These are phyloP conservation scores for Colletotrichum chlorophyti DNA, from an alignment of 2,329 filamentous ascomycete genomes.

Conservation along the genomic window DNA sequence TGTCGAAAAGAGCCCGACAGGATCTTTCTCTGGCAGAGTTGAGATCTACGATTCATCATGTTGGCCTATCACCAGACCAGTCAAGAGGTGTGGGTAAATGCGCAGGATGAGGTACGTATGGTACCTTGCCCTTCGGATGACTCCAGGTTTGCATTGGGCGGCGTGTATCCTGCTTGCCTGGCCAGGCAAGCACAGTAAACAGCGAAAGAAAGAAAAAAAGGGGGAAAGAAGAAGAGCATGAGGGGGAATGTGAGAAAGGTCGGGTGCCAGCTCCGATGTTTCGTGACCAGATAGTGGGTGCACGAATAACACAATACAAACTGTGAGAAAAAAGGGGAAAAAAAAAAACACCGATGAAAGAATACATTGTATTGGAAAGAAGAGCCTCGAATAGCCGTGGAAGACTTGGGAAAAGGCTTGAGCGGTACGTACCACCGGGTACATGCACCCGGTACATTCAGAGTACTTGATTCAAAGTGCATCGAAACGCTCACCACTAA, in stretches of 20 bases:
- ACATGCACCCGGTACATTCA: neutral
- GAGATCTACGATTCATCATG: too few relatives aligned
- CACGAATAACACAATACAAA: slow-evolving; percentile 4
- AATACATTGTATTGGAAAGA: slow-evolving; percentile 13
- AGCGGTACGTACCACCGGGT: neutral
- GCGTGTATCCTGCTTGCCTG: too few relatives aligned
- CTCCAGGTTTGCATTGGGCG: too few relatives aligned
- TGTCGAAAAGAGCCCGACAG: too few relatives aligned
- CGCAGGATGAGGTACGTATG: too few relatives aligned
- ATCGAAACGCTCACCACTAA: too few relatives aligned
- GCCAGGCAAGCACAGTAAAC: neutral
- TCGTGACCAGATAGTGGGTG: slow-evolving; percentile 11
- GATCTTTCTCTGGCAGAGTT: too few relatives aligned
- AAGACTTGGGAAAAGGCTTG: neutral
- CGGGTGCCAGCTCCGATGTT: slow-evolving; percentile 16
- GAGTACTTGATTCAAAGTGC: neutral
- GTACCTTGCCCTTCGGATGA: too few relatives aligned
- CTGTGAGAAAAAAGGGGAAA: neutral
- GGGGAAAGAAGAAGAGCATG: neutral
- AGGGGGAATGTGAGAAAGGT: slow-evolving; percentile 3
- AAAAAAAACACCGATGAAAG: neutral
- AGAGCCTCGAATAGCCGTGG: slow-evolving; percentile 30
- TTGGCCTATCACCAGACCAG: too few relatives aligned
- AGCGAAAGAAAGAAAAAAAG: neutral
- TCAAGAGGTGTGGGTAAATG: too few relatives aligned